Evolutionary conservation across 2,329 filamentous ascomycete species (phyloP), one percentile per base, ranked within the genome.

Genomic region (Fusarium abutilonis): DNA sequence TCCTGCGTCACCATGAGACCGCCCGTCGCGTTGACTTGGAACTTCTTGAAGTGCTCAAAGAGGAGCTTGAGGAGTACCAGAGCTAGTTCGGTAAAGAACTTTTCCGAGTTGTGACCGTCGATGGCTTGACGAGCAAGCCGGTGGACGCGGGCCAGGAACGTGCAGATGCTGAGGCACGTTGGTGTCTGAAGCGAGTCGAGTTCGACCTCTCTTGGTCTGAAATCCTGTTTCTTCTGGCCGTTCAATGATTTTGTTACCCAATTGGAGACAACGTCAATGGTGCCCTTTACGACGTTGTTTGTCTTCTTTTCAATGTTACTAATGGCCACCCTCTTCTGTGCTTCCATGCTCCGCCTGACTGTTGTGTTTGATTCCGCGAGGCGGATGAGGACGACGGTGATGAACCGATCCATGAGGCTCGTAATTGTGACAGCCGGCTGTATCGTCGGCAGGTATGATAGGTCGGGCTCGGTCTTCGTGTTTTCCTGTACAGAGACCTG

Each of bases 1-100:
- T 99, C 95, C 78, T 98, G 96, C 32, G 90, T 94, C 23, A 98
- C 92, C 86, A 97, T 95, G 42, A 99, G 85, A 3, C 93, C 95
- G 60, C 95, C 95, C 0, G 94, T 93, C 36, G 93, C 92, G 68
- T 93, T 97, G 66, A 99, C 92, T 59, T 89, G 87, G 79, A 96
- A 99, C 71, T 92, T 93, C 72, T 96, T 95, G 78, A 98, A 92
- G 77, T 99, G 95, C 61, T 95, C 91, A 62, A 99, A 88, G 5
- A 99, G 84, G 9, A 96, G 84, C 45, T 84, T 80, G 66, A 93
- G 88, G 32, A 97, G 82, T 9, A 89, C 89, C 13, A 93, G 80
- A 2, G 92, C 93, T 19, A 98, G 85, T 77, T 98, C 94, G 57
- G 89, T 89, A 50, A 90, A 87, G 73, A 98, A 91, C 44, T 89